A percentile compares a stretch with the other conserved stretches of the same genome.
phyloP scores from a whole-genome alignment of 441 rosid species.

The Erysimum cheiri region DNA sequence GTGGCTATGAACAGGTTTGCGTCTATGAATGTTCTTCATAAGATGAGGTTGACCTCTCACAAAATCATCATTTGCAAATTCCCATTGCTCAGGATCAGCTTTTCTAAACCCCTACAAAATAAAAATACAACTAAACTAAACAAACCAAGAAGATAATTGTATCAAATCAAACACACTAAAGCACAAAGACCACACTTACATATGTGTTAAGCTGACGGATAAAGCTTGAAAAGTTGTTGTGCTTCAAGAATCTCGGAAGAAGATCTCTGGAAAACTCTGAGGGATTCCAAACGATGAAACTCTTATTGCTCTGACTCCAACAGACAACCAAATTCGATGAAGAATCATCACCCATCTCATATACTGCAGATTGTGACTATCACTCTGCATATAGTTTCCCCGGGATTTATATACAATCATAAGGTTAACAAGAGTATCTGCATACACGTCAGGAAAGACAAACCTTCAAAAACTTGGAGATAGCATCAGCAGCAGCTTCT shows the following conservation, averaged over 20 bases:
- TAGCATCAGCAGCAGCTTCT: slow-evolving; percentile 87
- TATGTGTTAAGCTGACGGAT: slow-evolving; percentile 98
- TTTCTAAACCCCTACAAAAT: slow-evolving; percentile 83
- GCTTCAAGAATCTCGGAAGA: slow-evolving; percentile 91
- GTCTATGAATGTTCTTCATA: no score
- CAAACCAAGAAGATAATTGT: slow-evolving; percentile 8
- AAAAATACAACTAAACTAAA: not conserved
- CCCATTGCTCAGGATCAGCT: slow-evolving; percentile 93
- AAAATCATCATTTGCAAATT: slow-evolving; percentile 91
- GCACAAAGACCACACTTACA: slow-evolving; percentile 56
- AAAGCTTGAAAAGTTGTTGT: slow-evolving; percentile 94
- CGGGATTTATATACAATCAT: slow-evolving; percentile 31
- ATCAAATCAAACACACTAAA: slow-evolving; percentile 1
- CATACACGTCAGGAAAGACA: slow-evolving; percentile 32
- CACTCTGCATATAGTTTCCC: slow-evolving; percentile 70
- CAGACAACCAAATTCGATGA: slow-evolving; percentile 78
- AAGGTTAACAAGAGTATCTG: slow-evolving; percentile 19
- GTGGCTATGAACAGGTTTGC: slow-evolving; percentile 92
- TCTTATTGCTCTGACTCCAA: slow-evolving; percentile 74
- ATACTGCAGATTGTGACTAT: slow-evolving; percentile 91
- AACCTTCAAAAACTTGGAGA: slow-evolving; percentile 94
- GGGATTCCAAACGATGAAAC: slow-evolving; percentile 89
- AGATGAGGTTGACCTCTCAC: no score
- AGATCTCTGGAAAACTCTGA: slow-evolving; percentile 77
- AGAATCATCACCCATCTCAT: slow-evolving; percentile 96